These are phyloP conservation scores for Chlorella sp. DNA, from an alignment of 139 green algal genomes.

Conservation along the genomic window DNA sequence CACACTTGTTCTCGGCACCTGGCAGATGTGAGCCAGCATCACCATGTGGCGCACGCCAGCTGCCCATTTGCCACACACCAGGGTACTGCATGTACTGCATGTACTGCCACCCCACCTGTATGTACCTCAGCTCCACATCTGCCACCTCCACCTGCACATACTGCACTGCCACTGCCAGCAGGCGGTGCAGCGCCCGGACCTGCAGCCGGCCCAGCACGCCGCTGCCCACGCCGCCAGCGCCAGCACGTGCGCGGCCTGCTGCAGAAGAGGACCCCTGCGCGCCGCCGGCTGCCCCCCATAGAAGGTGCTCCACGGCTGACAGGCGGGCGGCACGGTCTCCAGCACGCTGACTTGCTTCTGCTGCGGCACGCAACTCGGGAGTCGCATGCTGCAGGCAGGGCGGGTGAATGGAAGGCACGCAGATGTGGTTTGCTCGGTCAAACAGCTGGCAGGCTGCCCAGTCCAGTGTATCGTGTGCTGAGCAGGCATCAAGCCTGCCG, in stretches of 20 bases:
- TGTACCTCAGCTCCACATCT: constrained; percentile 46
- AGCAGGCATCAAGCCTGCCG: too few relatives aligned
- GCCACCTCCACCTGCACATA: constrained; percentile 47
- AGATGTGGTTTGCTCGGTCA: not conserved
- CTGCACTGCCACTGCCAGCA: constrained; percentile 44
- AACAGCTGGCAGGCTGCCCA: too few relatives aligned
- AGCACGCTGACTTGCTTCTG: not conserved
- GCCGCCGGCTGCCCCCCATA: constrained; percentile 48
- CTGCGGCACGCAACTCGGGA: not conserved
- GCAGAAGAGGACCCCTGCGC: not conserved
- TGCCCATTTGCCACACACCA: not conserved
- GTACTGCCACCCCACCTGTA: not conserved
- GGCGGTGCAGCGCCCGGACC: constrained; percentile 20
- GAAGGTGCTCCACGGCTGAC: constrained; percentile 55
- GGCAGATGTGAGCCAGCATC: too few relatives aligned
- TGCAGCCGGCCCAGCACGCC: constrained; percentile 16
- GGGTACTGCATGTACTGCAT: not conserved
- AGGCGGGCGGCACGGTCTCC: constrained; percentile 46
- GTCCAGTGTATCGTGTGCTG: too few relatives aligned
- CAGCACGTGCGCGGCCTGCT: not conserved
- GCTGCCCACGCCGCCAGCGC: not conserved
- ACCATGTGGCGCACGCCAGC: too few relatives aligned
- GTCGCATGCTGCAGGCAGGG: constrained; percentile 24
- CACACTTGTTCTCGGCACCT: not conserved
- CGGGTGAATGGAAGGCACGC: not conserved